Evolutionary conservation across 306 rosid genomes (phyloP), one percentile per base, ranked within the genome.

Genomic region (Vicia sativa): DNA sequence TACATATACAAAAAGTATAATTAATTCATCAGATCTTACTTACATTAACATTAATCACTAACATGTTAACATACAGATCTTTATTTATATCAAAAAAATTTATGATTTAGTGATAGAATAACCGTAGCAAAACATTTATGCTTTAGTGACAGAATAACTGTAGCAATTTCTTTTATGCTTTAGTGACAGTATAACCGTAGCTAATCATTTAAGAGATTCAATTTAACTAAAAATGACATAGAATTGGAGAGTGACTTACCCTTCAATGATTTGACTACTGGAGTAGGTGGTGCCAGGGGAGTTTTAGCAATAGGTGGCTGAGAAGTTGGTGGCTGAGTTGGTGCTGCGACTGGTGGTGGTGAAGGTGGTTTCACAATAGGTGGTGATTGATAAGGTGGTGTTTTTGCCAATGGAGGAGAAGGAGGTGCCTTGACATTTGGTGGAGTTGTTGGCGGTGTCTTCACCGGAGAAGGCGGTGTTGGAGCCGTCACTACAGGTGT

Each of bases 221-320:
- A 6, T 34, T 7, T 7, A 34, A 34, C 9, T 34, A 34, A 0
- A 34, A 7, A 7, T 7, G 11, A 28, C 16, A 13, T 25, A 3
- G 4, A 31, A 34, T 31, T 14, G 43, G 23, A 16, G 35, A 14
- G 0, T 34, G 15, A 58, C 63, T 71, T 79, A 87, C 95, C 95
- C 64, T 78, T 68, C 6, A 11, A 68, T 37, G 96, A 85, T 69
- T 45, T 87, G 5, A 87, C 87, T 1, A 81, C 67, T 15, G 86
- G 91, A 23, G 59, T 69, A 56, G 85, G 83, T 41, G 85, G 84
- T 9, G 65, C 25, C 10, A 48, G 5, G 26, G 84, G 77, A 35
- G 76, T 16, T 13, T 75, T 64, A 21, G 72, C 25, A 56, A 65
- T 67, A 11, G 82, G 77, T 11, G 82, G 73, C 16, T 6, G 52